Conservation (phyloP, 257 asterid species). For the Capsicum rhomboideum region DNA sequence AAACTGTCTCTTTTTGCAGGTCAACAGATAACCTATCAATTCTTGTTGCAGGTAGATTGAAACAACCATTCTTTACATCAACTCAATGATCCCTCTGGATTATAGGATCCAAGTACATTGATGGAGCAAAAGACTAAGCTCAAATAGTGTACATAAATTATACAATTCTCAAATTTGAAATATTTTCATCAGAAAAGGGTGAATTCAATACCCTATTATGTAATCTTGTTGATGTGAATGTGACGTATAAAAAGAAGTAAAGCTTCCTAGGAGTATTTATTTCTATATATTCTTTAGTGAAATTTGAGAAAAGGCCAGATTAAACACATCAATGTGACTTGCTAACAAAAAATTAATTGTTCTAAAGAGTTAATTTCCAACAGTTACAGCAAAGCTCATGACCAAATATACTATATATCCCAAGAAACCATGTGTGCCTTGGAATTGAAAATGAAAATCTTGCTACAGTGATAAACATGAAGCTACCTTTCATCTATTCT, state of each 20-base stretch:
- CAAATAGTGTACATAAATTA: no score
- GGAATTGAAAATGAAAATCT: not conserved
- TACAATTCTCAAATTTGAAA: no score
- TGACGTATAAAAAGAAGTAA: not conserved
- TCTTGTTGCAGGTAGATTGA: no score
- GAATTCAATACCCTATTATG: not conserved
- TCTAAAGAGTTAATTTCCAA: not conserved
- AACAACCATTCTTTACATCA: no score
- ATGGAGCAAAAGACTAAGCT: no score
- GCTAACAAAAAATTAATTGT: not conserved
- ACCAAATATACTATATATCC: not conserved
- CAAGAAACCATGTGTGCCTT: not conserved
- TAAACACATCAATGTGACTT: slow-evolving; percentile 15
- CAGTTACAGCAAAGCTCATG: not conserved
- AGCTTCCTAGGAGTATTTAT: not conserved
- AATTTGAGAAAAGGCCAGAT: not conserved
- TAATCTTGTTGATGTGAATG: not conserved
- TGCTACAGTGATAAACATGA: not conserved
- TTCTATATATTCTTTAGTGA: not conserved
- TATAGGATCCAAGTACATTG: no score
- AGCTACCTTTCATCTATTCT: slow-evolving; percentile 33
- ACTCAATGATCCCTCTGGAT: no score
- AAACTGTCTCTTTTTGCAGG: no score
- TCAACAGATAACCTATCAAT: no score
- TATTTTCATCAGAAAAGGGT: not conserved